Percentiles rank a stretch among this genome's conserved stretches.
Conservation (phyloP, 306 rosid genomes). For the Senna tora region DNA sequence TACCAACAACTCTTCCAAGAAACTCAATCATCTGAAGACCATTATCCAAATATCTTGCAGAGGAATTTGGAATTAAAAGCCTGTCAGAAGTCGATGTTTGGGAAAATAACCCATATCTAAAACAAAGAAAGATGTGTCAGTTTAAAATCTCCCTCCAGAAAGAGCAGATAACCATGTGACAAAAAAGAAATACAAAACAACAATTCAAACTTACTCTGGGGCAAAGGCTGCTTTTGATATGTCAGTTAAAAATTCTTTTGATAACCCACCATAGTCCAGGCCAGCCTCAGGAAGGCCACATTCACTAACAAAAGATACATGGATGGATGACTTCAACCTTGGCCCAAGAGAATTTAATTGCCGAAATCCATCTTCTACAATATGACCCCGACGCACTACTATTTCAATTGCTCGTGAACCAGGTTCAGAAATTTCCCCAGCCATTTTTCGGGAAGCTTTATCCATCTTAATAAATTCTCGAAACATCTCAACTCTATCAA, state of each 20-base stretch:
- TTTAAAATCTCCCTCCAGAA: conserved; percentile 34
- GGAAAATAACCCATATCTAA: conserved; percentile 84
- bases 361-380: conserved; percentile 94
- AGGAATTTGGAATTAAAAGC: conserved; percentile 77
- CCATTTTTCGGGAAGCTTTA: conserved; percentile 90
- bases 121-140: conserved; percentile 37
- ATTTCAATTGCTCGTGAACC: conserved; percentile 82
- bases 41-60: conserved; percentile 86
- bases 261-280: conserved; percentile 96
- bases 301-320: conserved; percentile 96
- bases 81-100: conserved; percentile 91
- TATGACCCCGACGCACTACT: conserved; percentile 80
- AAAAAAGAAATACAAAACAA: conserved; percentile 30
- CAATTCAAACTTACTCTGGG: conserved; percentile 74
- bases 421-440: conserved; percentile 89
- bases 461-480: conserved; percentile 95
- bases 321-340: conserved; percentile 86
- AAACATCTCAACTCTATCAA: conserved; percentile 92
- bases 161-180: conserved; percentile 35
- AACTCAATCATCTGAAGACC: conserved; percentile 98
- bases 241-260: conserved; percentile 93
- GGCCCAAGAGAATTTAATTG: conserved; percentile 89
- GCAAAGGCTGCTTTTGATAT: conserved; percentile 87
- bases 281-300: conserved; percentile 99
- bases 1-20: conserved; percentile 97